Evolutionary conservation across 2,329 filamentous ascomycete genomes (phyloP).

Genomic region (Colletotrichum ledebouriae): DNA sequence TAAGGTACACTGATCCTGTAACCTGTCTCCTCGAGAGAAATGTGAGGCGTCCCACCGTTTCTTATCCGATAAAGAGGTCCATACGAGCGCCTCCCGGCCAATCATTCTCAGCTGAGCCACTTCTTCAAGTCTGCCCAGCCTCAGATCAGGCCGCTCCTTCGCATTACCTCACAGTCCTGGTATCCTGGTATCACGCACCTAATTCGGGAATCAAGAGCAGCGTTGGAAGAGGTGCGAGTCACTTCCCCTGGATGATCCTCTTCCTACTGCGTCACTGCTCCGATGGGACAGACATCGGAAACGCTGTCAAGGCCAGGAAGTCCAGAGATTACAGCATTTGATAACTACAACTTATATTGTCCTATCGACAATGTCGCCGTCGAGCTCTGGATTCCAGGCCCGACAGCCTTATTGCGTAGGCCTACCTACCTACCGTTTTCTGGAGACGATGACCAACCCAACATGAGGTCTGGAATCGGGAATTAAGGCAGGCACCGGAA

Average conservation of each 20-base stretch:
- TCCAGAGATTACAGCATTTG: too few relatives aligned
- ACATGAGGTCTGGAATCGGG: too few relatives aligned
- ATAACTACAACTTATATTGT: too few relatives aligned
- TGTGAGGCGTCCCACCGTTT: background rate
- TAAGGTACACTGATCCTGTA: too few relatives aligned
- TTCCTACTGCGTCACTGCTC: slow-evolving; percentile 18
- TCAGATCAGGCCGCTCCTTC: slow-evolving; percentile 1
- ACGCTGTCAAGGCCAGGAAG: background rate
- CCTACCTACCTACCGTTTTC: too few relatives aligned
- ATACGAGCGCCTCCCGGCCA: background rate
- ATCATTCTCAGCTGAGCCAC: slow-evolving; percentile 4
- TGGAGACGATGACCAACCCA: too few relatives aligned
- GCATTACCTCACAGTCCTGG: slow-evolving; percentile 20
- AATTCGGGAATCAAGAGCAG: background rate
- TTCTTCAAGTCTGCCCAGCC: background rate
- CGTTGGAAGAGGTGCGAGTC: slow-evolving; percentile 19
- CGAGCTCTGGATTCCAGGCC: too few relatives aligned
- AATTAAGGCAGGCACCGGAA: too few relatives aligned
- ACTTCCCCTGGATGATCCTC: background rate
- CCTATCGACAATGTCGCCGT: too few relatives aligned
- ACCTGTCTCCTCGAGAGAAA: too few relatives aligned
- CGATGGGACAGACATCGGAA: background rate
- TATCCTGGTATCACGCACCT: background rate
- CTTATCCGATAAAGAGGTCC: background rate
- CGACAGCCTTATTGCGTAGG: too few relatives aligned